A percentile compares a stretch with the other conserved stretches of the same genome.
phyloP scores from a whole-genome alignment of 2,329 filamentous ascomycete genomes.

The Cryphonectria nitschkei region DNA sequence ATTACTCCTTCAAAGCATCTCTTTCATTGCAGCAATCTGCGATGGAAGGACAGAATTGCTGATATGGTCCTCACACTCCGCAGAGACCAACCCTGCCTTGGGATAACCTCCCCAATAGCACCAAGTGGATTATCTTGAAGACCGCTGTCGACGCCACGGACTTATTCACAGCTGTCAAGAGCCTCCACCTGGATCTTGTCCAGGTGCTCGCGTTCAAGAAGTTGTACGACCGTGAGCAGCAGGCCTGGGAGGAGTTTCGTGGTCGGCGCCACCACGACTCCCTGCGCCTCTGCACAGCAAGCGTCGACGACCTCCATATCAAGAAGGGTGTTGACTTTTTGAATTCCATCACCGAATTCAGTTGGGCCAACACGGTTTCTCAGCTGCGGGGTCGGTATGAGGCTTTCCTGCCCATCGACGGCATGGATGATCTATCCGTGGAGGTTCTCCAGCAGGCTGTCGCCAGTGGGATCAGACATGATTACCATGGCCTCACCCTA shows the following conservation, averaged over 20 bases:
- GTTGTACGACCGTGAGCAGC: slow-evolving; percentile 28
- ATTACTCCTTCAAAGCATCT: not conserved
- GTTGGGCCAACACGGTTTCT: not conserved
- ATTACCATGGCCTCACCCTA: not conserved
- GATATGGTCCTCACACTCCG: not conserved
- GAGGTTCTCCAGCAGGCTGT: not conserved
- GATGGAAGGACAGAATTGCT: not conserved
- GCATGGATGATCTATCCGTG: not conserved
- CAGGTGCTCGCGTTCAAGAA: slow-evolving; percentile 28
- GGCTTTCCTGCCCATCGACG: not conserved
- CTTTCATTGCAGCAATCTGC: too few relatives aligned
- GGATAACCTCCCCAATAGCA: slow-evolving; percentile 30
- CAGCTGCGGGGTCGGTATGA: not conserved
- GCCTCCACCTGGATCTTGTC: slow-evolving; percentile 25
- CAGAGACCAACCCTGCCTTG: slow-evolving; percentile 26
- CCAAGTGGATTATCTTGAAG: slow-evolving; percentile 33
- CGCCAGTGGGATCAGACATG: not conserved
- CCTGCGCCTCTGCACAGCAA: not conserved
- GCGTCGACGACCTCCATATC: not conserved
- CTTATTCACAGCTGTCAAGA: slow-evolving; percentile 23
- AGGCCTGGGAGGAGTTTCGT: slow-evolving; percentile 4
- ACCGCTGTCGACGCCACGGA: slow-evolving; percentile 28
- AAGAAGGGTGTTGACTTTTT: not conserved
- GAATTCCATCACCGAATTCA: not conserved
- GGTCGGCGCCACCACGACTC: not conserved